Base-by-base conservation (phyloP, 768 basidiomycete genomes). In the Tephrocybe rancida region DNA sequence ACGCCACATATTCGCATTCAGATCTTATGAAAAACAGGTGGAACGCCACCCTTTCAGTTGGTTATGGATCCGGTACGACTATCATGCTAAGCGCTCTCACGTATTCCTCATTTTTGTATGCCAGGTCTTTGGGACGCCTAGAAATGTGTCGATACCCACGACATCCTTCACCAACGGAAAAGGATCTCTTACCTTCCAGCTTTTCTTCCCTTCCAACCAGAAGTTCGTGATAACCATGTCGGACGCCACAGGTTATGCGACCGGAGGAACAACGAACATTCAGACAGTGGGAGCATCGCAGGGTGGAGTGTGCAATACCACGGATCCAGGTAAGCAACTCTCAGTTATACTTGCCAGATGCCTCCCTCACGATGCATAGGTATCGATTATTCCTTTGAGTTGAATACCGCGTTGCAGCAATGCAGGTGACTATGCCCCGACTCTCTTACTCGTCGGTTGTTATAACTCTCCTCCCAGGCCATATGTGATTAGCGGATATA, bases 201-300 rank as follows among this genome's bases (percentile, higher is more conserved):
- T 90, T 11, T 73, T 75, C 2, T 68, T 85, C 42, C 26, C 64
- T 11, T 61, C 71, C 8, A 69, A 61, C 25, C 63, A 73, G 16
- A 65, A 71, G 48, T 71, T 89, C 44, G 45, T 89, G 11, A 53
- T 86, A 18, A 77, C 82, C 30, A 87, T 92, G 85, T 90, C 86
- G 24, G 90, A 92, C 63, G 73, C 82, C 16, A 80, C 79, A 24
- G 88, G 87, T 1, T 89, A 86, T 63, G 87, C 72, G 38, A 73
- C 84, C 9, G 90, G 89, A 3, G 90, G 87, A 21, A 73, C 75
- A 22, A 78, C 82, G 9, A 51, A 67, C 39, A 44, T 87, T 5
- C 58, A 85, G 35, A 75, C 71, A 1, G 82, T 84, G 14, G 81
- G 75, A 35, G 49, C 67, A 9, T 75, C 84, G 2, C 63, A 73